phyloP scores from a whole-genome alignment of 176 grass and related monocot species.

The Carex parvula region DNA sequence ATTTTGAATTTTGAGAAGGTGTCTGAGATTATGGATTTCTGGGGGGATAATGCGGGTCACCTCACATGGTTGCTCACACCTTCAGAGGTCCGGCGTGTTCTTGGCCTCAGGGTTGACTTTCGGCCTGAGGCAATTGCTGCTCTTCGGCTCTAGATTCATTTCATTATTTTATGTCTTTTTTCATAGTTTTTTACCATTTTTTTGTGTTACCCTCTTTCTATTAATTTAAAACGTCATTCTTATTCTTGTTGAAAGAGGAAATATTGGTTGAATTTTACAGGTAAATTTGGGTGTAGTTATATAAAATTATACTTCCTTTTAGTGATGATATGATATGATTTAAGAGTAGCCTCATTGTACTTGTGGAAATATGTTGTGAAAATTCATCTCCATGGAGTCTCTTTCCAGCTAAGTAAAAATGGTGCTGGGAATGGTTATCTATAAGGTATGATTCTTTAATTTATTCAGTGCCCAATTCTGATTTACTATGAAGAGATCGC shows the following conservation, averaged over 20 bases:
- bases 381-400: no score
- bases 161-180: constrained; percentile 4
- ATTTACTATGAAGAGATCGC: neutral
- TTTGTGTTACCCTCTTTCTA: neutral
- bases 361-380: constrained; percentile 9
- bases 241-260: neutral
- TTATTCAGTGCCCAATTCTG: neutral
- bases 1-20: constrained; percentile 91
- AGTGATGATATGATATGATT: neutral
- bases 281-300: constrained; percentile 6
- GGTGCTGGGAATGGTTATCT: neutral
- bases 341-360: neutral
- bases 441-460: neutral
- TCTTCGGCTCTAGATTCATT: constrained; percentile 57
- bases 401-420: no score
- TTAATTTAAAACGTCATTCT: neutral
- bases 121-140: constrained; percentile 89
- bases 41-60: constrained; percentile 94
- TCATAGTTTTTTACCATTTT: neutral
- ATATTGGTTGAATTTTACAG: constrained; percentile 6
- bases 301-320: neutral
- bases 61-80: constrained; percentile 93
- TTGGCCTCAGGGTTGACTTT: constrained; percentile 83
- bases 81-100: constrained; percentile 74
- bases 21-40: constrained; percentile 95